Evolutionary conservation across 805 yeast species (phyloP), one percentile per base, ranked within the genome.

Genomic region (Candida golubevii): DNA sequence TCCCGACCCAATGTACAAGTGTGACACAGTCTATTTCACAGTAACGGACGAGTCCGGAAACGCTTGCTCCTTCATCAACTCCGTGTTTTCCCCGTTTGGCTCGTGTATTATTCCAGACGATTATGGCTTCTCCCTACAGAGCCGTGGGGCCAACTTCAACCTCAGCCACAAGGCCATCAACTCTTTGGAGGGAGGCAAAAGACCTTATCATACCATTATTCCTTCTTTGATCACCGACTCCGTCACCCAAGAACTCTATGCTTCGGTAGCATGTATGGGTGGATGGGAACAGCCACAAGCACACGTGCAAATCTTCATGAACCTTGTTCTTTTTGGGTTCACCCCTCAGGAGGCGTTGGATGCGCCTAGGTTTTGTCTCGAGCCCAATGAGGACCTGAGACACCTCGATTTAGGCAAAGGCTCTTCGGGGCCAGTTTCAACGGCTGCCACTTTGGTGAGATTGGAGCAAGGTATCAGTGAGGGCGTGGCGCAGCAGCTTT

Each of bases 201-300:
- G 93, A 50, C 82, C 88, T 1, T 86, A 85, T 61, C 95, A 87
- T 57, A 87, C 95, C 0, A 86, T 86, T 46, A 85, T 86, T 47
- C 95, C 95, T 1, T 87, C 88, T 0, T 75, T 86, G 82, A 76
- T 86, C 28, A 86, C 95, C 11, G 61, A 67, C 3, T 13, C 45
- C 3, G 42, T 34, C 5, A 39, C 48, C 26, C 15, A 40, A 12
- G 67, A 66, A 5, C 62, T 86, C n/a, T 81, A 72, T 55, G 88
- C 89, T 0, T 66, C 83, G n/a, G 82, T 74, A 53, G 93, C 91
- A 39, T 85, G 83, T 48, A 85, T 85, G 88, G 95, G 95, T 13
- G 95, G 91, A 0, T 86, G 80, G 66, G 85, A 82, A 69, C 95
- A 87, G 61, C 95, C 95, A 3, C 88, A 84, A 54, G 90, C 90